Percentiles rank a stretch among this genome's conserved stretches.
phyloP scores from a whole-genome alignment of 805 yeast species.

The Cyberlindnera lachancei region DNA sequence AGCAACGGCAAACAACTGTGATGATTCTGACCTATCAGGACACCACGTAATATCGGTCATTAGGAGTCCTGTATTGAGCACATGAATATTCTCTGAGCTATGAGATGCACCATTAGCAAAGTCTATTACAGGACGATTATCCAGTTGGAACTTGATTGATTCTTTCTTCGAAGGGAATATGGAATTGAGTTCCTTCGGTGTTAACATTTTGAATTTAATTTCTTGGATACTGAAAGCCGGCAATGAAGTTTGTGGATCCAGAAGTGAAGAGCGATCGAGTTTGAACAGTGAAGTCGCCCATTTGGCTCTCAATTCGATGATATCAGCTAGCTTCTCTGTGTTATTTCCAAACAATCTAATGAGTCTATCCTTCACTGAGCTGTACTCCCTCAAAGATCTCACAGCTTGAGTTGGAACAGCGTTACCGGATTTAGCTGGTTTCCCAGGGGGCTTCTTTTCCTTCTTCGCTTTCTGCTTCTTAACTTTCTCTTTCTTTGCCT shows the following conservation, averaged over 20 bases:
- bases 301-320: constrained; percentile 36
- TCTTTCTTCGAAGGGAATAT: constrained; percentile 18
- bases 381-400: constrained; percentile 23
- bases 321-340: constrained; percentile 31
- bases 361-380: constrained; percentile 35
- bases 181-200: constrained; percentile 17
- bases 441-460: not conserved
- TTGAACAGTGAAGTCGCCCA: constrained; percentile 45
- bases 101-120: constrained; percentile 13
- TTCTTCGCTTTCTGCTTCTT: constrained; percentile 1
- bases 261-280: constrained; percentile 26
- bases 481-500: constrained; percentile 5
- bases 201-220: constrained; percentile 13
- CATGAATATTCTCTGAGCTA: constrained; percentile 27
- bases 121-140: constrained; percentile 6
- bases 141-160: constrained; percentile 15
- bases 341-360: constrained; percentile 44
- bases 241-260: too few species aligned
- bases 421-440: constrained; percentile 1
- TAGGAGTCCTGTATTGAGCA: constrained; percentile 43
- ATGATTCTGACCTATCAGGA: constrained; percentile 18
- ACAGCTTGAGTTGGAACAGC: constrained; percentile 15
- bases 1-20: constrained; percentile 44
- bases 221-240: constrained; percentile 4
- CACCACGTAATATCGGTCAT: constrained; percentile 51